Base-by-base conservation (phyloP, 164 flowering plant species). In the Annona cherimola region DNA sequence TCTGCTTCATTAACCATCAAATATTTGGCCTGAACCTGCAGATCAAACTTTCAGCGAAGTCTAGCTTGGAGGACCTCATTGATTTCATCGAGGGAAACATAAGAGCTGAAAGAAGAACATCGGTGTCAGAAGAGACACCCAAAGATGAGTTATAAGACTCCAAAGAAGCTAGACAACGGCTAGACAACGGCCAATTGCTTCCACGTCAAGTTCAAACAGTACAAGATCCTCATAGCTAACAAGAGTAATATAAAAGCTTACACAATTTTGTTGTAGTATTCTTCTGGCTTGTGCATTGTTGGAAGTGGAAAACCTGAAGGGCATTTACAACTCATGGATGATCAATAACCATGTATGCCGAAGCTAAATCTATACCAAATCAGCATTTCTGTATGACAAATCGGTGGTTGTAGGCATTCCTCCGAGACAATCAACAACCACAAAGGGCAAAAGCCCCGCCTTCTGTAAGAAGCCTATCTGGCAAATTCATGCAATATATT, bases 131-230 rank as follows among this genome's bases (percentile, higher is more conserved):
- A 8, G 68, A 79, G 68, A 71, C 54, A 42, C 11, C 77, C 65
- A 92, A 85, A 82, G 97, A 94, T 74, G 99, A 94, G 79, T 77
- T 94, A 70, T 94, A 86, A 84, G 61, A 11, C 6, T 40, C 14
- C n/a, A 14, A 18, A 40, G 40, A 42, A 26, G 35, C 35, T 26
- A 26, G 35, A 3, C 18, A 9, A 11, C 1, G 57, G 35, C 35
- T 26, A 26, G 35, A 3, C 18, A 9, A 11, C 1, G 57, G 1
- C 14, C 18, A 16, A 50, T 50, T 50, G 14, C 14, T 50, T 50
- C 57, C 14, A 50, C 57, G 14, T 50, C 3, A 9, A 9, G 57
- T 50, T 50, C 57, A 50, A 50, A 50, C 57, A 12, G 18, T 50
- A 50, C 14, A 50, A 26, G 14, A 11, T 50, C 57, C 4, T 50